Evolutionary conservation across 2,329 filamentous ascomycete genomes (phyloP).

Genomic region (Corinectria fuckeliana): DNA sequence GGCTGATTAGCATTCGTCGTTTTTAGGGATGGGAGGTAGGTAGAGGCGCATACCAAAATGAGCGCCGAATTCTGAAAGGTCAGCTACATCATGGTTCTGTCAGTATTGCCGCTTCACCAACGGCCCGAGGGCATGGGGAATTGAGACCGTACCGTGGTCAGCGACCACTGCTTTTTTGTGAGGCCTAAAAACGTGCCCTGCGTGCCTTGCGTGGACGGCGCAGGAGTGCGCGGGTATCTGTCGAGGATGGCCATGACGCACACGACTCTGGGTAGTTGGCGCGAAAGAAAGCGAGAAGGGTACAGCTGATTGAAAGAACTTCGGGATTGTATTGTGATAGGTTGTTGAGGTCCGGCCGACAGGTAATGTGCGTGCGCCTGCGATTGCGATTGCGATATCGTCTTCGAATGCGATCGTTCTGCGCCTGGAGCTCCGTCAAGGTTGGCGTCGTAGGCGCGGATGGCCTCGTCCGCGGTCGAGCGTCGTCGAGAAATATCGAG

Average conservation of each 20-base stretch:
- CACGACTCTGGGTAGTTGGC: neutral
- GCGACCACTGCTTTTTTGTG: constrained; percentile 36
- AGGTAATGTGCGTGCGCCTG: constrained; percentile 19
- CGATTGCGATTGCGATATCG: constrained; percentile 28
- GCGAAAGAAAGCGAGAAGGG: neutral
- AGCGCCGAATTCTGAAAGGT: constrained; percentile 78
- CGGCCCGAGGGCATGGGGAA: neutral
- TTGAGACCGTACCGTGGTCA: constrained; percentile 26
- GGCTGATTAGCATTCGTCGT: constrained; percentile 61
- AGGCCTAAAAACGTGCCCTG: constrained; percentile 32
- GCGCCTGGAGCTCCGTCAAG: neutral
- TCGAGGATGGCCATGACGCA: constrained; percentile 35
- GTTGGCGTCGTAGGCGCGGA: neutral
- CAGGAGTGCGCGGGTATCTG: constrained; percentile 14
- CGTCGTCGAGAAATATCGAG: neutral
- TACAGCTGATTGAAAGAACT: constrained; percentile 1
- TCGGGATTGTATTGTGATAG: neutral
- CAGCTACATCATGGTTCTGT: constrained; percentile 57
- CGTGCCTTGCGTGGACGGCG: constrained; percentile 4
- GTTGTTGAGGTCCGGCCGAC: neutral
- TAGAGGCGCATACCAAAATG: constrained; percentile 64
- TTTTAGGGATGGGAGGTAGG: constrained; percentile 49
- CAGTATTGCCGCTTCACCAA: constrained; percentile 12
- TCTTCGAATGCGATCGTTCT: constrained; percentile 23
- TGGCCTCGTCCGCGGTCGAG: neutral